Evolutionary conservation across 2,329 filamentous ascomycete genomes (phyloP), one percentile per base, ranked within the genome.

Genomic region (Arthrobotrys iridis): DNA sequence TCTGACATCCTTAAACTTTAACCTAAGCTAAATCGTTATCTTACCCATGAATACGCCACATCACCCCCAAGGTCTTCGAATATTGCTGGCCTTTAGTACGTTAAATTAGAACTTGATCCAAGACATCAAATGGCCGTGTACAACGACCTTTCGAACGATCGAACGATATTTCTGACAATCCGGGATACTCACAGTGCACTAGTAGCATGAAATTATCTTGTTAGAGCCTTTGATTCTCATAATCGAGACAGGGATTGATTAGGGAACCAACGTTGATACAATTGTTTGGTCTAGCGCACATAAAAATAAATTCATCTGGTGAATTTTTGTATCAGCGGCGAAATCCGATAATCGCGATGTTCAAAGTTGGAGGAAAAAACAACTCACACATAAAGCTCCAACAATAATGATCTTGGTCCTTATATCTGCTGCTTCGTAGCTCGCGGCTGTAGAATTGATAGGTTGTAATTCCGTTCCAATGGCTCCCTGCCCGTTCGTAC

Each of bases 211-310:
- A 33, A n/a, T n/a, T n/a, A n/a, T n/a, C n/a, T 18, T 37, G 40
- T 73, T 35, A 66, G 64, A 20, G 55, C 10, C 33, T 24, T 7
- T 11, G 1, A 1, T 24, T 10, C 22, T 24, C 5, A 15, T 63
- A 45, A 11, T 37, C 15, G 33, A 30, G 4, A 57, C 4, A 22
- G 7, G 48, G 50, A 35, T 40, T 30, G 15, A 45, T 68, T 22
- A n/a, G 15, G n/a, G 18, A 18, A 75, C 63, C 18, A 8, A 75
- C 71, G 71, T 75, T 26, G 71, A 63, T n/a, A 78, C 78, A 15
- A 80, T 79, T 33, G 78, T 80, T 58, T 79, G 78, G 43, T 80
- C 79, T 18, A 80, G 60, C 20, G 79, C 78, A 45, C 78, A 77
- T 15, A 80, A 46, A 73, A 80, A 79, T 5, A 79, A 76, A 40